phyloP scores from a whole-genome alignment of 306 rosid genomes.

The Medicago truncatula region MtrunA17r5.0-ANR NC_053048.1:26018001-26018500 shows the following conservation, averaged over 20 bases:
- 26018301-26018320: slow-evolving; percentile 27
- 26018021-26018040: slow-evolving; percentile 84
- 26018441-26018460: slow-evolving; percentile 90
- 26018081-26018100: slow-evolving; percentile 93
- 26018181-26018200: slow-evolving; percentile 41
- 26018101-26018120: slow-evolving; percentile 93
- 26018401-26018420: slow-evolving; percentile 75
- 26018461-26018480: slow-evolving; percentile 76
- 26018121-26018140: slow-evolving; percentile 84
- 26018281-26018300: neutral
- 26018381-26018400: slow-evolving; percentile 74
- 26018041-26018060: slow-evolving; percentile 87
- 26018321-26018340: slow-evolving; percentile 70
- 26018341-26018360: slow-evolving; percentile 61
- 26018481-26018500: slow-evolving; percentile 60
- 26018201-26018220: neutral
- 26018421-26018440: slow-evolving; percentile 76
- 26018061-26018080: slow-evolving; percentile 82
- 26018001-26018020: slow-evolving; percentile 95
- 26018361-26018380: slow-evolving; percentile 84
- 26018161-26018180: slow-evolving; percentile 61
- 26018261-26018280: neutral
- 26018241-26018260: neutral
- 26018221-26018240: slow-evolving; percentile 8
- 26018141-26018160: slow-evolving; percentile 66